phyloP scores from a whole-genome alignment of 2,329 filamentous ascomycete genomes.

The Fonsecaea multimorphosa region DNA sequence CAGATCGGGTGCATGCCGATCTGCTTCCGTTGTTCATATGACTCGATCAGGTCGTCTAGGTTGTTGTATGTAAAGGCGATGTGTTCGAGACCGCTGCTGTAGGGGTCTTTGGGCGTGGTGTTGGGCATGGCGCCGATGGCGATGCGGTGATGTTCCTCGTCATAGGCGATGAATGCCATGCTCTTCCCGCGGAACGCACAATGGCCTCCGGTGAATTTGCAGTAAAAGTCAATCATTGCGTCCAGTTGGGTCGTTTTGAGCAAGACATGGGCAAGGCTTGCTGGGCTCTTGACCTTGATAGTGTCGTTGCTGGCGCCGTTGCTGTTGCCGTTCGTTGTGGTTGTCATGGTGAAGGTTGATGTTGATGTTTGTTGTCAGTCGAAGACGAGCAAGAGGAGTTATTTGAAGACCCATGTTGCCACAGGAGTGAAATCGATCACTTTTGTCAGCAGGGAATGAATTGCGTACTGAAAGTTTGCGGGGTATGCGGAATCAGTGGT shows the following conservation, averaged over 20 bases:
- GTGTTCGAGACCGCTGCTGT: neutral
- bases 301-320: neutral
- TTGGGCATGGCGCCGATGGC: constrained; percentile 47
- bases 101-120: neutral
- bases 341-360: constrained; percentile 10
- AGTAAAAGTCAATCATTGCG: constrained; percentile 20
- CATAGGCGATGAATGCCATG: constrained; percentile 12
- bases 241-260: constrained; percentile 20
- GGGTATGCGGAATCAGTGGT: too few relatives aligned
- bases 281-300: constrained; percentile 6
- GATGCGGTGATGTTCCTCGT: constrained; percentile 48
- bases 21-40: constrained; percentile 45
- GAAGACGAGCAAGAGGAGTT: too few relatives aligned
- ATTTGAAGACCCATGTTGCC: too few relatives aligned
- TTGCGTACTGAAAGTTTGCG: too few relatives aligned
- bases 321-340: too few relatives aligned
- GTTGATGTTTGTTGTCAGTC: too few relatives aligned
- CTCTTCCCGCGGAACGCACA: constrained; percentile 1
- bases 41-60: constrained; percentile 39
- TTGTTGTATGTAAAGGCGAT: constrained; percentile 4
- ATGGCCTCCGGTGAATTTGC: constrained; percentile 14
- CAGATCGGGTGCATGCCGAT: constrained; percentile 46
- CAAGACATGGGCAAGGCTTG: constrained; percentile 26
- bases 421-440: too few relatives aligned
- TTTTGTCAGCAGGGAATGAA: too few relatives aligned